These are phyloP conservation scores for Astragalus glycyphyllos DNA, from an alignment of 306 rosid genomes.

Conservation along the genomic window DNA sequence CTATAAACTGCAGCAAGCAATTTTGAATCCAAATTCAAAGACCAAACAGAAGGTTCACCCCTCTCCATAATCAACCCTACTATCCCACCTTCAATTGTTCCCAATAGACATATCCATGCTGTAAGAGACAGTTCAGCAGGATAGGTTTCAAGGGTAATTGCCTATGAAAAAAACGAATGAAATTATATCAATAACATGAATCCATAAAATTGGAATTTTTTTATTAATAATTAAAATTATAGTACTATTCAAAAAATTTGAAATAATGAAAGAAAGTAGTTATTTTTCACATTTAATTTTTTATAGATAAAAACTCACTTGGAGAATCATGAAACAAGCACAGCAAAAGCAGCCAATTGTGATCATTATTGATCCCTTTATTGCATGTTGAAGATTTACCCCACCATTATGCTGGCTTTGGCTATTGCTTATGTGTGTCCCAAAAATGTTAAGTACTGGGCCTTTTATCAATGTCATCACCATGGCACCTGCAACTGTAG, in stretches of 20 bases:
- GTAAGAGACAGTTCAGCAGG: constrained; percentile 95
- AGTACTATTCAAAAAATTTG: no score
- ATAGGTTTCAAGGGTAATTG: constrained; percentile 77
- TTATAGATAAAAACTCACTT: constrained; percentile 49
- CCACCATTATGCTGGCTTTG: constrained; percentile 48
- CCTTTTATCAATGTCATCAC: constrained; percentile 85
- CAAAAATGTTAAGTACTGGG: constrained; percentile 60
- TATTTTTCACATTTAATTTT: no score
- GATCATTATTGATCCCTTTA: constrained; percentile 85
- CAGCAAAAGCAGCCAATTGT: constrained; percentile 83
- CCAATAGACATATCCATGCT: constrained; percentile 92
- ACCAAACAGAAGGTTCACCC: constrained; percentile 66
- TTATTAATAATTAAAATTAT: no score
- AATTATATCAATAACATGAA: constrained; percentile 9
- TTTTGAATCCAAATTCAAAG: constrained; percentile 76
- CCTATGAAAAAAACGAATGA: constrained; percentile 49
- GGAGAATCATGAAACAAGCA: constrained; percentile 86
- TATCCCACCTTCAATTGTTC: constrained; percentile 75
- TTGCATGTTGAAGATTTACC: constrained; percentile 54
- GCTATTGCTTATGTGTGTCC: constrained; percentile 45
- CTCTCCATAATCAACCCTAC: constrained; percentile 85
- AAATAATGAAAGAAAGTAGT: no score
- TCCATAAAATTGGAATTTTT: not conserved
- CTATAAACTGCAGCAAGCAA: constrained; percentile 75
- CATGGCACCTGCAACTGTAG: constrained; percentile 95